phyloP scores from a whole-genome alignment of 345 rosid genomes.

The Punica granatum region DNA sequence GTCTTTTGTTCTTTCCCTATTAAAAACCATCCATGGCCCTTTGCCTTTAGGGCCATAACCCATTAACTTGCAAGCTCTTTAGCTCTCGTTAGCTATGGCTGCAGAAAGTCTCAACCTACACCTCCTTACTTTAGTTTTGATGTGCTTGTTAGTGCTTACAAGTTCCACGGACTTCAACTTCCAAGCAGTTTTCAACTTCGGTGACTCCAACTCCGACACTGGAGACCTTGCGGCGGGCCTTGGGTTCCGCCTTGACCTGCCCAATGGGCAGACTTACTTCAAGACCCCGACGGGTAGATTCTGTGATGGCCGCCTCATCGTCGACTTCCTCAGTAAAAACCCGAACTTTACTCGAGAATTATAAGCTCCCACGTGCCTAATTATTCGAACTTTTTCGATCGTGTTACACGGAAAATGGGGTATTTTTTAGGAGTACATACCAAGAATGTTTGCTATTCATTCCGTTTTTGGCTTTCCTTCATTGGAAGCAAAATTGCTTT shows the following conservation, averaged over 20 bases:
- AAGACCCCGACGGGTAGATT: conserved; percentile 64
- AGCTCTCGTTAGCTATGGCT: conserved; percentile 27
- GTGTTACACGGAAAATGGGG: background rate
- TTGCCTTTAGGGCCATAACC: background rate
- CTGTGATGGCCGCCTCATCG: conserved; percentile 73
- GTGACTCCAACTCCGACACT: conserved; percentile 88
- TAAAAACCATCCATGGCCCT: background rate
- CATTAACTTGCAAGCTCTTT: background rate
- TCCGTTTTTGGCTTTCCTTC: conserved; percentile 8
- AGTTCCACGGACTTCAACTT: conserved; percentile 41
- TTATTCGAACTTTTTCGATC: background rate
- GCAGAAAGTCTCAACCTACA: conserved; percentile 20
- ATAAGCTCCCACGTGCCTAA: background rate
- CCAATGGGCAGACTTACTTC: conserved; percentile 67
- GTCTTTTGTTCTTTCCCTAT: background rate
- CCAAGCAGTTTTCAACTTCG: conserved; percentile 81
- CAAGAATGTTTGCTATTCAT: conserved; percentile 3
- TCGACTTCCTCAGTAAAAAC: conserved; percentile 48
- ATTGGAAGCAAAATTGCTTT: conserved; percentile 7
- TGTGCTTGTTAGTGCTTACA: conserved; percentile 28
- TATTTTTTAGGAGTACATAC: background rate
- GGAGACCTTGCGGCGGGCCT: conserved; percentile 69
- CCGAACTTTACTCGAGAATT: background rate
- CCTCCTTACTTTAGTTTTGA: conserved; percentile 16
- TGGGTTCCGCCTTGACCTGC: conserved; percentile 53